Percentiles rank a stretch among this genome's conserved stretches.
These are phyloP conservation scores for Termitomyces titanicus DNA, from an alignment of 768 basidiomycete species.

Conservation along the genomic window DNA sequence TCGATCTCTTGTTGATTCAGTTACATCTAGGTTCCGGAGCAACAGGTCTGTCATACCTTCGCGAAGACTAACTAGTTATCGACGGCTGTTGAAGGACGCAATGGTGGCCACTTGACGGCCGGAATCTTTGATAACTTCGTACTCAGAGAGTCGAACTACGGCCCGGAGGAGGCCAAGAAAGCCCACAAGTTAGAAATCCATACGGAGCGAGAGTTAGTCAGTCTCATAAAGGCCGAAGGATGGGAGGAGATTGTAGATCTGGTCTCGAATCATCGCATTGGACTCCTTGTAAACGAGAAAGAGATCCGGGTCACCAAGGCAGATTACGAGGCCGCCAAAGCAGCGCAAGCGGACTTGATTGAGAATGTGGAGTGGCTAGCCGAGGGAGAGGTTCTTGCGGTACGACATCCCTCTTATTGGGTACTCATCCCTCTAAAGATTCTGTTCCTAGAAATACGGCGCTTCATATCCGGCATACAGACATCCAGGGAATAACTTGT, in stretches of 20 bases:
- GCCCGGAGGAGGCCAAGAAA: constrained; percentile 51
- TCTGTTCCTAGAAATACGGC: constrained; percentile 34
- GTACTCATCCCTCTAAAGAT: not conserved
- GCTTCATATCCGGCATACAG: constrained; percentile 49
- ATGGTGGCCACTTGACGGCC: constrained; percentile 74
- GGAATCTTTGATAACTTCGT: constrained; percentile 43
- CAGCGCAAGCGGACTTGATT: constrained; percentile 46
- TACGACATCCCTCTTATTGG: constrained; percentile 20
- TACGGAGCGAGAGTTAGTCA: constrained; percentile 44
- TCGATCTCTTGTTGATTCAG: not conserved
- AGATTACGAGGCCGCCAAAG: constrained; percentile 52
- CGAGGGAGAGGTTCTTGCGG: constrained; percentile 44
- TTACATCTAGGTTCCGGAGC: constrained; percentile 59
- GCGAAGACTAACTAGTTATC: not conserved
- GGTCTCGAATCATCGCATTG: constrained; percentile 50
- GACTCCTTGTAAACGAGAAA: constrained; percentile 43
- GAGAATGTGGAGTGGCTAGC: constrained; percentile 42
- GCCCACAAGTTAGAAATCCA: constrained; percentile 55
- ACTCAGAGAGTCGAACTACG: constrained; percentile 33
- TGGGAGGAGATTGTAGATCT: constrained; percentile 56
- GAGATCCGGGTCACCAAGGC: constrained; percentile 33
- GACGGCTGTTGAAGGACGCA: constrained; percentile 47
- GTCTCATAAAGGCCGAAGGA: constrained; percentile 41
- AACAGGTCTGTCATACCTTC: constrained; percentile 46
- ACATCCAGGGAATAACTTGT: constrained; percentile 61